Evolutionary conservation across 2,329 filamentous ascomycete genomes (phyloP).

Genomic region (Alternaria conjuncta): DNA sequence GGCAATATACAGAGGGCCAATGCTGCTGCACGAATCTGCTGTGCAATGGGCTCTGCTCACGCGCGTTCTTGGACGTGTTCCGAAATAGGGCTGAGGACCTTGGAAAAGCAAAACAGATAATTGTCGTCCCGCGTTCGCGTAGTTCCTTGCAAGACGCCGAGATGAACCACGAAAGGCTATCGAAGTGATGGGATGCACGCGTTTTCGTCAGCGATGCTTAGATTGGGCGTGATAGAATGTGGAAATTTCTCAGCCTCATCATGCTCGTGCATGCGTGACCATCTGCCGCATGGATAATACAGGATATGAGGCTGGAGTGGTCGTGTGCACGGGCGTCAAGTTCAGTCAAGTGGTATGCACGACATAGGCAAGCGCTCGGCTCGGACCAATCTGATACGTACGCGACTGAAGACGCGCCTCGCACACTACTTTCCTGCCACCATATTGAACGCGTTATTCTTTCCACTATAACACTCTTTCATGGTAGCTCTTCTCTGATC

Average conservation of each 20-base stretch:
- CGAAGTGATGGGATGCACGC: background rate
- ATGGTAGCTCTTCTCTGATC: conserved; percentile 16
- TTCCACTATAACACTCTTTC: conserved; percentile 14
- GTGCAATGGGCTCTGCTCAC: background rate
- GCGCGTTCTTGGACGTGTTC: background rate
- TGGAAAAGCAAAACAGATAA: background rate
- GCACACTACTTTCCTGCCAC: conserved; percentile 35
- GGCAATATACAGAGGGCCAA: background rate
- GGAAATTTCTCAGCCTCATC: background rate
- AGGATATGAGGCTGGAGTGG: conserved; percentile 8
- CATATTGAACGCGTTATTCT: conserved; percentile 25
- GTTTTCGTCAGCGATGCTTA: background rate
- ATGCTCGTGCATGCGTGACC: conserved; percentile 3
- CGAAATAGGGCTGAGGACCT: background rate
- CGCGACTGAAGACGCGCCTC: conserved; percentile 22
- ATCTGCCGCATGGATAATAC: background rate
- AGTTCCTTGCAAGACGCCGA: background rate
- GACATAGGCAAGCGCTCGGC: conserved; percentile 23
- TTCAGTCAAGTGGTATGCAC: conserved; percentile 19
- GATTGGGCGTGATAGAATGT: background rate
- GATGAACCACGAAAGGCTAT: background rate
- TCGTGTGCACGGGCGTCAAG: conserved; percentile 14
- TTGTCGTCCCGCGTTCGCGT: conserved; percentile 1
- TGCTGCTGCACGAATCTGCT: background rate
- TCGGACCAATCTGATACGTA: conserved; percentile 19